Evolutionary conservation across 805 yeast genomes (phyloP).

Genomic region (Schwanniomyces sp.): DNA sequence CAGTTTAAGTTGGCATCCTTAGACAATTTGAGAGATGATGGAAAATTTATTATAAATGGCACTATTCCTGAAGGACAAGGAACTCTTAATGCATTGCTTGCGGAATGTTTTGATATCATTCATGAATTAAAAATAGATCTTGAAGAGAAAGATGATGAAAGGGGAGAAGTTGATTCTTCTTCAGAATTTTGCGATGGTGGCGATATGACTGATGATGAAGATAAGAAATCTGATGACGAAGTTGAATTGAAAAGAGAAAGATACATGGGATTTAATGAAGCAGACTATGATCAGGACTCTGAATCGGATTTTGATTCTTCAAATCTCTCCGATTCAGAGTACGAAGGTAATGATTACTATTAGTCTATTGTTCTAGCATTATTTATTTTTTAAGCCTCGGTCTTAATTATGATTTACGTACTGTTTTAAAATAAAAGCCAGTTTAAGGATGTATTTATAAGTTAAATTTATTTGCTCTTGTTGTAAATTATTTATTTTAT

Average conservation of each 20-base stretch:
- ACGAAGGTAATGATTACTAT: slow-evolving; percentile 45
- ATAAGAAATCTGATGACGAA: slow-evolving; percentile 41
- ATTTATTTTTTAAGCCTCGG: neutral
- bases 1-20: slow-evolving; percentile 91
- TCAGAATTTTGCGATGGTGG: slow-evolving; percentile 6
- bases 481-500: no score
- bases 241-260: slow-evolving; percentile 44
- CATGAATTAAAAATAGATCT: slow-evolving; percentile 88
- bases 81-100: slow-evolving; percentile 81
- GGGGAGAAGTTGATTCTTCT: slow-evolving; percentile 10
- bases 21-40: slow-evolving; percentile 85
- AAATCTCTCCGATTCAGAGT: slow-evolving; percentile 28
- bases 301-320: slow-evolving; percentile 23
- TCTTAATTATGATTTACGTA: neutral
- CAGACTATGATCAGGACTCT: slow-evolving; percentile 43
- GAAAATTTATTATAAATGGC: slow-evolving; percentile 84
- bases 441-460: neutral
- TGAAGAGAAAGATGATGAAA: slow-evolving; percentile 55
- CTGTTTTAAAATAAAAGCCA: neutral
- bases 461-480: no score
- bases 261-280: slow-evolving; percentile 44
- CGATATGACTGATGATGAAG: slow-evolving; percentile 26
- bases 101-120: slow-evolving; percentile 91
- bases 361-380: slow-evolving; percentile 8
- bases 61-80: slow-evolving; percentile 99